Evolutionary conservation across 2,329 filamentous ascomycete species (phyloP), one percentile per base, ranked within the genome.

Genomic region (Sordariomycetes sp.): DNA sequence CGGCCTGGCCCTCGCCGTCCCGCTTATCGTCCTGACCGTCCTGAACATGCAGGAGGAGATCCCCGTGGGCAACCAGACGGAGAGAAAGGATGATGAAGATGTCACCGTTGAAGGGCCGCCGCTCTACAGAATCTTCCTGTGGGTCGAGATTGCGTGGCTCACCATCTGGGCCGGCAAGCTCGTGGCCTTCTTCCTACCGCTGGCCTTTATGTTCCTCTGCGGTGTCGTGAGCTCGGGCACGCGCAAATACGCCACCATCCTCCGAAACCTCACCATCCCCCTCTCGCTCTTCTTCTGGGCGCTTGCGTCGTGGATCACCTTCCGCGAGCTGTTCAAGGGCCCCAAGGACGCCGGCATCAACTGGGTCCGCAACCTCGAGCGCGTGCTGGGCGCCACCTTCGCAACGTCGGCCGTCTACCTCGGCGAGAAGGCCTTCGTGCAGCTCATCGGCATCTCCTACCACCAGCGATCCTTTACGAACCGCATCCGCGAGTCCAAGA

Each of bases 401-500:
- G 80, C 88, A 48, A 87, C 85, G 11, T 82, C 86, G 0, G 77
- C 87, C 55, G 80, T 93, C 20, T 85, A 89, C 60, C 79, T 93
- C 18, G 83, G 75, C n/a, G 89, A 94, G 71, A 90, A 90, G 71
- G 76, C 86, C 60, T 78, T 93, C 62, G 86, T 94, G 37, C 89
- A 93, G 71, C 77, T 93, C 60, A 91, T 94, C 68, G 89, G 87
- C 67, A 88, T 94, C 69, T 87, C 87, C 61, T 94, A 94, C 69
- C 89, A 94, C 70, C 86, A 90, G 66, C 85, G 90, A 63, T 91
- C 90, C 53, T 94, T 94, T 71, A 85, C 88, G 65, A 82, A 84
- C 62, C 78, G 84, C 56, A 97, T 99, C 77, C 89, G 90, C 70
- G 86, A 90, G 50, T 96, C 91, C 25, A 97, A 99, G 76, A 87